These are phyloP conservation scores for Clausena lansium DNA, from an alignment of 345 rosid genomes.

Conservation along the genomic window DNA sequence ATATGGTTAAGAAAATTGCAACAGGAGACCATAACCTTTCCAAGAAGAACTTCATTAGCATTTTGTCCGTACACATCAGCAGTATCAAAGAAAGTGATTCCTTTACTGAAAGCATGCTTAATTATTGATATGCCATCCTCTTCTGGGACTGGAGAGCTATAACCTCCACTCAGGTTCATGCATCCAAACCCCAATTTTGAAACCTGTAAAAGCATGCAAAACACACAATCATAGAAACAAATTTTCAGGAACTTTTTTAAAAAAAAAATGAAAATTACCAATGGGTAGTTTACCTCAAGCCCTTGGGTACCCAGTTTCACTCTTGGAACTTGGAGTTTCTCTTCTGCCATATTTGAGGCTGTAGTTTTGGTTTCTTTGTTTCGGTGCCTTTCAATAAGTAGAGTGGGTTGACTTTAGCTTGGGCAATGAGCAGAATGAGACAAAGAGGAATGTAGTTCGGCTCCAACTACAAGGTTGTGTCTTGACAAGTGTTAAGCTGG, in stretches of 20 bases:
- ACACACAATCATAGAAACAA: background rate
- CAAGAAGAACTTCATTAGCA: slow-evolving; percentile 24
- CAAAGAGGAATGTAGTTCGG: too few species aligned
- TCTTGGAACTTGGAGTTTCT: slow-evolving; percentile 23
- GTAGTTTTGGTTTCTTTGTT: background rate
- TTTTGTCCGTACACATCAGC: slow-evolving; percentile 31
- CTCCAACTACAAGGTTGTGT: too few species aligned
- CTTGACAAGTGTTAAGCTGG: too few species aligned
- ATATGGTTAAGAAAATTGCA: too few species aligned
- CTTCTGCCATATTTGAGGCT: slow-evolving; percentile 12
- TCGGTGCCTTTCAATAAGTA: background rate
- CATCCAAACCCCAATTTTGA: background rate
- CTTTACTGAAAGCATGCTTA: slow-evolving; percentile 34
- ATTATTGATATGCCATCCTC: background rate
- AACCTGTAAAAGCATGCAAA: background rate
- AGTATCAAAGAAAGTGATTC: slow-evolving; percentile 42
- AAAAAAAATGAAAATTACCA: background rate
- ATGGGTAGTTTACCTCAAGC: slow-evolving; percentile 29
- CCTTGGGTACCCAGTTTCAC: slow-evolving; percentile 49
- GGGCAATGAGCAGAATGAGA: too few species aligned
- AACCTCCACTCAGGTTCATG: slow-evolving; percentile 28
- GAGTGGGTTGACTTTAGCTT: too few species aligned
- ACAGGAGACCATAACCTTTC: background rate
- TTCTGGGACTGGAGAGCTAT: background rate
- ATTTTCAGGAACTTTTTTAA: background rate